Evolutionary conservation across 2,329 filamentous ascomycete genomes (phyloP).

Genomic region (Exophiala bonariae): DNA sequence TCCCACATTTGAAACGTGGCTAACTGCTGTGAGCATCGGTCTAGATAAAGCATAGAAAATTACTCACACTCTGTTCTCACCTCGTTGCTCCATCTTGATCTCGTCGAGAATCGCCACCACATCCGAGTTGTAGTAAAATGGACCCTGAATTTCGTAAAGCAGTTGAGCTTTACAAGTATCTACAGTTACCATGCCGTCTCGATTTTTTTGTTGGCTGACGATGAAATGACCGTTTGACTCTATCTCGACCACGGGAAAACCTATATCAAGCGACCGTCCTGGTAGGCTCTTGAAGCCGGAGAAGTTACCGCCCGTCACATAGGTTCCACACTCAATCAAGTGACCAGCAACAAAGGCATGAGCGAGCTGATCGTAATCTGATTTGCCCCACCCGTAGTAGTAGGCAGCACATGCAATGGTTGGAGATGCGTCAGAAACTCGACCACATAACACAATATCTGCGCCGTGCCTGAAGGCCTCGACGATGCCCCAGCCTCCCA

Average conservation of each 20-base stretch:
- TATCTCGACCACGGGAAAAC: slow-evolving; percentile 30
- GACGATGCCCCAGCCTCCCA: slow-evolving; percentile 34
- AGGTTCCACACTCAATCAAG: slow-evolving; percentile 54
- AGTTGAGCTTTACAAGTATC: slow-evolving; percentile 36
- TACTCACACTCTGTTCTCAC: slow-evolving; percentile 38
- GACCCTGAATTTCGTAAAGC: slow-evolving; percentile 48
- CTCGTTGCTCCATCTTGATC: slow-evolving; percentile 27
- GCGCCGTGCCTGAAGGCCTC: slow-evolving; percentile 36
- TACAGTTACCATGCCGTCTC: slow-evolving; percentile 21
- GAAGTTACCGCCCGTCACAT: slow-evolving; percentile 56
- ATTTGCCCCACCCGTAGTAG: slow-evolving; percentile 52
- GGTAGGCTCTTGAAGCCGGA: slow-evolving; percentile 41
- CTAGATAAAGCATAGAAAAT: too few relatives aligned
- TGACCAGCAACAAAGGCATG: slow-evolving; percentile 51
- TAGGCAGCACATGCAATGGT: slow-evolving; percentile 57
- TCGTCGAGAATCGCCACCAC: slow-evolving; percentile 50
- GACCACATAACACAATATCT: slow-evolving; percentile 43
- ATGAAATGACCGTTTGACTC: slow-evolving; percentile 17
- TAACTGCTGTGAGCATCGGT: slow-evolving; percentile 37
- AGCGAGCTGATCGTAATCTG: slow-evolving; percentile 51
- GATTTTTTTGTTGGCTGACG: slow-evolving; percentile 16
- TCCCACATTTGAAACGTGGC: slow-evolving; percentile 42
- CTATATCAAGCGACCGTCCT: slow-evolving; percentile 29
- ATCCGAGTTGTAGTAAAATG: slow-evolving; percentile 51
- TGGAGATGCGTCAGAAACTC: slow-evolving; percentile 38